Percentiles rank a stretch among this genome's conserved stretches.
Evolutionary conservation across 2,329 filamentous ascomycete genomes (phyloP).

Genomic region (Fonsecaea pugnacius): DNA sequence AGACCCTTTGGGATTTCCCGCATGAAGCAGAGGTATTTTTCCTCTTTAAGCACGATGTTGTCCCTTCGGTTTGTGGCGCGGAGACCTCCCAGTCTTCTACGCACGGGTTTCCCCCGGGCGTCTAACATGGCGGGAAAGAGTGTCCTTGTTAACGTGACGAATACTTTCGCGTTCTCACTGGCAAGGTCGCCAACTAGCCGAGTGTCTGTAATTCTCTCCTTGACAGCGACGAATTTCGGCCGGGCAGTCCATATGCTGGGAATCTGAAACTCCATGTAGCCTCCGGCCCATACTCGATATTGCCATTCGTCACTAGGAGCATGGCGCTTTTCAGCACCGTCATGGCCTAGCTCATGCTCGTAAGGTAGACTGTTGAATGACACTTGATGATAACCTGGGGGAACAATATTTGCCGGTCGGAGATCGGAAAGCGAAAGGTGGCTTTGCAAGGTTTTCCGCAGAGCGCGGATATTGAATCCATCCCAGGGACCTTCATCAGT

Average conservation of each 20-base stretch:
- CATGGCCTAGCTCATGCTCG: conserved; percentile 68
- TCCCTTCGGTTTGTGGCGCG: conserved; percentile 31
- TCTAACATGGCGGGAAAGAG: conserved; percentile 47
- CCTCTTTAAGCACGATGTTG: conserved; percentile 59
- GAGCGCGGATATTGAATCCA: conserved; percentile 12
- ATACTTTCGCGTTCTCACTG: conserved; percentile 57
- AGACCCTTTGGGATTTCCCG: conserved; percentile 45
- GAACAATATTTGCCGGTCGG: conserved; percentile 40
- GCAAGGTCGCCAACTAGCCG: conserved; percentile 56
- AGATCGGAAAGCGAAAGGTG: conserved; percentile 29
- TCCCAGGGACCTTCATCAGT: conserved; percentile 14
- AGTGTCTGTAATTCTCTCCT: conserved; percentile 55
- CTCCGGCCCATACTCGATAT: conserved; percentile 88
- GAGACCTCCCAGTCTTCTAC: neutral
- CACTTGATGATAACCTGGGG: conserved; percentile 77
- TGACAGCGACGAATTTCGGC: conserved; percentile 46
- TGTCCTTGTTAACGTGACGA: conserved; percentile 50
- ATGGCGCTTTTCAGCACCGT: conserved; percentile 81
- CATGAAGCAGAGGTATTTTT: conserved; percentile 68
- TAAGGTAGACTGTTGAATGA: conserved; percentile 74
- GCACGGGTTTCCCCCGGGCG: conserved; percentile 27
- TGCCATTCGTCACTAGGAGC: conserved; percentile 73
- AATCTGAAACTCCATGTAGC: conserved; percentile 62
- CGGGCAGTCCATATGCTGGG: conserved; percentile 39
- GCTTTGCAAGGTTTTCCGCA: conserved; percentile 12